Evolutionary conservation across 2,329 filamentous ascomycete genomes (phyloP).

Genomic region (Proliferodiscus dingleyae): DNA sequence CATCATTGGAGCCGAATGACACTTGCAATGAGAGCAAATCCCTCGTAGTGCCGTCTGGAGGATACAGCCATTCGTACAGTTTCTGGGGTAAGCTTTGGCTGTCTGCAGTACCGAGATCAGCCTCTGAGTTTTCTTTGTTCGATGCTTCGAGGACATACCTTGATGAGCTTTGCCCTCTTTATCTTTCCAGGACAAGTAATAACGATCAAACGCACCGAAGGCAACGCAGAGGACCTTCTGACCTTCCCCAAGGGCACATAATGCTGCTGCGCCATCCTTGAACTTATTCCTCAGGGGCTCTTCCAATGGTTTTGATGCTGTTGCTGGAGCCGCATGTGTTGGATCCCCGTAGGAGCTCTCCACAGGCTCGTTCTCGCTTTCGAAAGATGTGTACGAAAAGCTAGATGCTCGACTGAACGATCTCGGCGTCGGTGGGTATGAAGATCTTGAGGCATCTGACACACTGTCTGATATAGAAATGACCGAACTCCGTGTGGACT

Average conservation of each 20-base stretch:
- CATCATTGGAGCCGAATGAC: constrained; percentile 20
- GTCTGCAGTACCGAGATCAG: constrained; percentile 4
- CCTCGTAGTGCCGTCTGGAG: constrained; percentile 7
- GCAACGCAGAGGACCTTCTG: constrained; percentile 18
- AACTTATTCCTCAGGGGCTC: not conserved
- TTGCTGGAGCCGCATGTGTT: not conserved
- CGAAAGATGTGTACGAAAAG: constrained; percentile 16
- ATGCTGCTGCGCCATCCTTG: constrained; percentile 15
- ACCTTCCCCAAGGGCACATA: constrained; percentile 15
- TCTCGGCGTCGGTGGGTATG: constrained; percentile 35
- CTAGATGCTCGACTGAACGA: constrained; percentile 28
- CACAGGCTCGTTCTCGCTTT: constrained; percentile 7
- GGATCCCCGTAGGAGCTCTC: constrained; percentile 3
- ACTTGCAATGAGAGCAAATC: constrained; percentile 19
- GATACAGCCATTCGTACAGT: constrained; percentile 17
- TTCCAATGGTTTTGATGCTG: not conserved
- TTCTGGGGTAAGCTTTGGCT: constrained; percentile 13
- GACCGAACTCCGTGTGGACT: constrained; percentile 12
- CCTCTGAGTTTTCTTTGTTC: not conserved
- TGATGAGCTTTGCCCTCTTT: constrained; percentile 17
- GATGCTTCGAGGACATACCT: constrained; percentile 10
- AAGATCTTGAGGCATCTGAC: constrained; percentile 8
- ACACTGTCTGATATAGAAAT: constrained; percentile 3
- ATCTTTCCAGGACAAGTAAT: constrained; percentile 23
- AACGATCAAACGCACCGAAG: constrained; percentile 21